These are phyloP conservation scores for Balamuthia mandrillaris DNA, from an alignment of 208 protist genomes.

Conservation along the genomic window DNA sequence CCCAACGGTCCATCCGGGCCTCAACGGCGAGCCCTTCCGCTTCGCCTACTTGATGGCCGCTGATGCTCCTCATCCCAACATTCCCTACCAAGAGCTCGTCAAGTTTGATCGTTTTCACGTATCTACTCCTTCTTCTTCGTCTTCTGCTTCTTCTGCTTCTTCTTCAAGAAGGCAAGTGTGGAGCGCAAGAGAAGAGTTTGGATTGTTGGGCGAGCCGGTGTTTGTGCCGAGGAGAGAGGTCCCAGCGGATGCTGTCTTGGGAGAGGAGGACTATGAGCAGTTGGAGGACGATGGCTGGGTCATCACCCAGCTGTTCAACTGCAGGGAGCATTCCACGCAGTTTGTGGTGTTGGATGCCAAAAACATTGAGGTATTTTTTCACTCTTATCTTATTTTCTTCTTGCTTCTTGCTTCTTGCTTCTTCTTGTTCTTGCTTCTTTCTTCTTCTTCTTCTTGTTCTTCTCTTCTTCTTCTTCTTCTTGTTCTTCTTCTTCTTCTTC, in stretches of 20 bases:
- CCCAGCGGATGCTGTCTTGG: background rate
- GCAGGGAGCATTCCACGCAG: slow-evolving; percentile 31
- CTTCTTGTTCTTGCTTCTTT: no score
- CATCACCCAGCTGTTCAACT: slow-evolving; percentile 44
- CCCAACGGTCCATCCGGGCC: background rate
- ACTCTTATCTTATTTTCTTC: no score
- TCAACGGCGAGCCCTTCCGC: background rate
- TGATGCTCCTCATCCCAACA: background rate
- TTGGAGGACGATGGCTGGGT: slow-evolving; percentile 52
- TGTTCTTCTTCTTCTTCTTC: no score
- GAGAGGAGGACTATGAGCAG: background rate
- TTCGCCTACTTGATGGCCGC: slow-evolving; percentile 49
- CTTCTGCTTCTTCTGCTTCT: no score
- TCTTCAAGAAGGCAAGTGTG: slow-evolving; percentile 43
- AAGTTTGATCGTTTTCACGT: slow-evolving; percentile 30
- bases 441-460: no score
- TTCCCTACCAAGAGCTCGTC: slow-evolving; percentile 44
- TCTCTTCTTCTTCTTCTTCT: no score
- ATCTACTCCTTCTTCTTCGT: background rate
- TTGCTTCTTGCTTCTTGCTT: no score
- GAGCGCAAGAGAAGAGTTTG: background rate
- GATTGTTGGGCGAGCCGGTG: slow-evolving; percentile 31
- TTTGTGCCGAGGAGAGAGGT: slow-evolving; percentile 34
- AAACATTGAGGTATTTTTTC: no score
- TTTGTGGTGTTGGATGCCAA: slow-evolving; percentile 43